These are phyloP conservation scores for Brachypodium distachyon DNA, from an alignment of 202 grass and related monocot genomes.

Conservation along the genomic window DNA sequence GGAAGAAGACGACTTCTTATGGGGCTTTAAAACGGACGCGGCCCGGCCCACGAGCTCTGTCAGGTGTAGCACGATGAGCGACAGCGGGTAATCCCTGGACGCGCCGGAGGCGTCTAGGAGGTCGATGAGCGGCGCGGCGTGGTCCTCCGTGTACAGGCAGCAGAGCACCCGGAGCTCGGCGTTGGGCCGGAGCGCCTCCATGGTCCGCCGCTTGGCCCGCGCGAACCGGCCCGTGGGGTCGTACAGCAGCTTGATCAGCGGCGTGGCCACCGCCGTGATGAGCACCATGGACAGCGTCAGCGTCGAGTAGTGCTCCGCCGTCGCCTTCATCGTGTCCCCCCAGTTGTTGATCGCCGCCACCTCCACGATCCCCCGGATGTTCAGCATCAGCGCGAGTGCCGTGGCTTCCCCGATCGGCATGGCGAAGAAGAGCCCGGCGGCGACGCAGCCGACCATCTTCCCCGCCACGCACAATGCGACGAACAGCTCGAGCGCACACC, in stretches of 20 bases:
- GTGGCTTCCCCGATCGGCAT: conserved; percentile 43
- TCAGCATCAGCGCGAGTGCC: conserved; percentile 52
- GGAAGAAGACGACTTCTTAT: conserved; percentile 15
- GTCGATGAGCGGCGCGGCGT: conserved; percentile 49
- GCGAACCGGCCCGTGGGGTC: conserved; percentile 46
- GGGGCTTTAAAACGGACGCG: conserved; percentile 39
- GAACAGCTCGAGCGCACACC: conserved; percentile 55
- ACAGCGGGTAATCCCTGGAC: conserved; percentile 18
- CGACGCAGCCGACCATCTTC: conserved; percentile 55
- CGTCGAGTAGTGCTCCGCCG: conserved; percentile 39
- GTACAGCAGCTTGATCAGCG: conserved; percentile 68
- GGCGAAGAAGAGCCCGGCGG: conserved; percentile 38
- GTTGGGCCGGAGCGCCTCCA: conserved; percentile 22
- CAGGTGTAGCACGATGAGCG: conserved; percentile 57
- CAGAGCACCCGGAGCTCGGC: conserved; percentile 36
- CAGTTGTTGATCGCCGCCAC: conserved; percentile 59
- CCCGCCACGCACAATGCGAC: conserved; percentile 42
- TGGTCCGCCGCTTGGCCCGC: conserved; percentile 29
- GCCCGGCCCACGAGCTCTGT: conserved; percentile 47
- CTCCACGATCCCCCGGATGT: conserved; percentile 68
- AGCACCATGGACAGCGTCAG: conserved; percentile 39
- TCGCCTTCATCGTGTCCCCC: conserved; percentile 46
- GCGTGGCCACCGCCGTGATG: conserved; percentile 29
- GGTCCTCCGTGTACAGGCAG: conserved; percentile 61
- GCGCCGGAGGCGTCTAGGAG: conserved; percentile 24